phyloP scores from a whole-genome alignment of 768 basidiomycete genomes.

The Macrolepiota fuliginosa region DNA sequence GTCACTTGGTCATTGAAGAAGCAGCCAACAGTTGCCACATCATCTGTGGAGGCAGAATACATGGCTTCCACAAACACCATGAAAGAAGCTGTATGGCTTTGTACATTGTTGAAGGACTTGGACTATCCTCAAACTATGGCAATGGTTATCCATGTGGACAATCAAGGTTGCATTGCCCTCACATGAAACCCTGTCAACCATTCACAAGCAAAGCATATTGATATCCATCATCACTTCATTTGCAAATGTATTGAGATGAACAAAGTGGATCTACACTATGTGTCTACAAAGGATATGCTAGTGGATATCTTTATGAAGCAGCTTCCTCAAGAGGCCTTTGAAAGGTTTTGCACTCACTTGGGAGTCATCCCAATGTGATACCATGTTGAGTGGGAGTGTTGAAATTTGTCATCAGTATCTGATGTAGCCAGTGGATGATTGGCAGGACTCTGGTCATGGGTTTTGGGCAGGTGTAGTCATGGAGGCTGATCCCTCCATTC shows the following conservation, averaged over 20 bases:
- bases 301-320: slow-evolving; percentile 19
- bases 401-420: background rate
- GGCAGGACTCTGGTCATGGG: no score
- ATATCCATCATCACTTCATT: slow-evolving; percentile 16
- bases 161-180: slow-evolving; percentile 17
- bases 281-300: slow-evolving; percentile 12
- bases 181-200: slow-evolving; percentile 17
- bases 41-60: slow-evolving; percentile 26
- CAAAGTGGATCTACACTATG: slow-evolving; percentile 12
- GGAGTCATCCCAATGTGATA: background rate
- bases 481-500: no score
- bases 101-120: background rate
- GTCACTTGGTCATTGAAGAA: slow-evolving; percentile 34
- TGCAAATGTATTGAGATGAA: slow-evolving; percentile 7
- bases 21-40: slow-evolving; percentile 33
- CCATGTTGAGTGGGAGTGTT: background rate
- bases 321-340: slow-evolving; percentile 3
- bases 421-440: no score
- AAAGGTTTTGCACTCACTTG: background rate
- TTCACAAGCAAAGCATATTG: slow-evolving; percentile 17
- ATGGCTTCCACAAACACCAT: slow-evolving; percentile 24
- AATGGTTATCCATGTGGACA: slow-evolving; percentile 14
- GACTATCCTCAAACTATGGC: background rate
- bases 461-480: no score
- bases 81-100: slow-evolving; percentile 27